Base-by-base conservation (phyloP, 805 yeast genomes). In the Monosporozyma servazzii region DNA sequence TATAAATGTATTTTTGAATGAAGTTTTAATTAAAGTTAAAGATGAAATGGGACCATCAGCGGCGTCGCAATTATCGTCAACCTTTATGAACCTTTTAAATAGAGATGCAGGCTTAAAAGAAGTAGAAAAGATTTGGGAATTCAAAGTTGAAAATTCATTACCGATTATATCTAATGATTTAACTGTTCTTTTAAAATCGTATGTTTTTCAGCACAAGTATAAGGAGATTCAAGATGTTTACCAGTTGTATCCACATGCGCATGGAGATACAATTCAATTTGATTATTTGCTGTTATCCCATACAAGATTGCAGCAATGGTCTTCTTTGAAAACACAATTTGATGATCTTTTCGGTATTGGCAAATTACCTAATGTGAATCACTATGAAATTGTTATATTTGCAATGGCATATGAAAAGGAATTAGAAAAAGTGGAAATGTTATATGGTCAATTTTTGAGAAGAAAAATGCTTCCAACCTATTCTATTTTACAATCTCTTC, bases 331-430 rank as follows among this genome's bases (percentile, higher is more conserved):
- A 62, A 56, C 65, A 11, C 76, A 77, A 47, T 84, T 84, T 61
- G 83, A 81, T 58, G 73, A 70, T 21, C 70, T 77, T 62, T 78
- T 78, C 58, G 80, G 78, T 1, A 64, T 70, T n/a, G 81, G 79
- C 1, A 69, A 76, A 42, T 64, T 78, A 25, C 86, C 86, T 1
- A 73, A 74, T 47, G 66, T 73, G 30, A 59, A 58, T 8, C 87
- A 84, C 56, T 85, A 84, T 61, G 72, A 77, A 3, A 75, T 80
- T 17, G 80, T 83, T 11, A 81, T 86, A 77, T 66, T 71, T 49
- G 80, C 85, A 0, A 67, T 86, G 53, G 81, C 86, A 0, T 55
- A 60, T 4, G 62, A 70, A 33, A 82, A 79, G 9, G 80, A 77
- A 56, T 65, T 59, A 41, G 73, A 64, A 40, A 76, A 73, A 61